Evolutionary conservation across 2,329 filamentous ascomycete genomes (phyloP).

Genomic region (Orbilia javanica): DNA sequence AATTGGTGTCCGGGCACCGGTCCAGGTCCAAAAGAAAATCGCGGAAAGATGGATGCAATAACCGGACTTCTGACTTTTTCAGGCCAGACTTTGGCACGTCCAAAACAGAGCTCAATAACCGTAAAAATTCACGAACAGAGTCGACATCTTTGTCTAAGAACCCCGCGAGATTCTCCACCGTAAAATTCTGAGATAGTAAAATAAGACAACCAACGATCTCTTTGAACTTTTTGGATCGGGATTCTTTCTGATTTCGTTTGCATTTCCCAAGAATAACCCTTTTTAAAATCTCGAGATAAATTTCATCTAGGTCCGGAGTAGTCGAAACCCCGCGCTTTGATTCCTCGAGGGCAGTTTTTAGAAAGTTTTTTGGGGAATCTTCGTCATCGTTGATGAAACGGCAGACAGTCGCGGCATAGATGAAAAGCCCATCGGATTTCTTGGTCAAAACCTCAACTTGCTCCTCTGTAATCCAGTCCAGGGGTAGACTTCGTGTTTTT

Average conservation of each 20-base stretch:
- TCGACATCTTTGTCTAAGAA: neutral
- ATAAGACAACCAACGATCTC: slow-evolving; percentile 3
- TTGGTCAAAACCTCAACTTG: slow-evolving; percentile 57
- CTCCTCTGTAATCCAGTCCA: slow-evolving; percentile 53
- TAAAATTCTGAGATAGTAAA: neutral
- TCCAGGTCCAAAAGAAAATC: slow-evolving; percentile 24
- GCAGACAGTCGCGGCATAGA: slow-evolving; percentile 61
- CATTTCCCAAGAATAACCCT: neutral
- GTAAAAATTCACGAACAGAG: neutral
- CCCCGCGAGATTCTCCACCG: neutral
- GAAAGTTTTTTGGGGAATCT: slow-evolving; percentile 6
- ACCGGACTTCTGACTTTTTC: slow-evolving; percentile 9
- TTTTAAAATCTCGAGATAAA: slow-evolving; percentile 13
- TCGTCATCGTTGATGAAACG: slow-evolving; percentile 60
- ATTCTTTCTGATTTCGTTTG: neutral
- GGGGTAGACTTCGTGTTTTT: neutral
- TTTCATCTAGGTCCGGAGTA: slow-evolving; percentile 10
- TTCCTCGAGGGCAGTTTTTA: neutral
- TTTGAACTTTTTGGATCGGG: neutral
- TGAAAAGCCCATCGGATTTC: slow-evolving; percentile 61
- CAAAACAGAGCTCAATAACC: neutral
- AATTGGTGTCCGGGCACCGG: neutral
- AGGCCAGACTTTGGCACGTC: neutral
- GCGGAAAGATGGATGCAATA: slow-evolving; percentile 24
- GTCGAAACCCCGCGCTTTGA: neutral